These are phyloP conservation scores for Penicillium sp. DNA, from an alignment of 2,329 filamentous ascomycete genomes.

Conservation along the genomic window DNA sequence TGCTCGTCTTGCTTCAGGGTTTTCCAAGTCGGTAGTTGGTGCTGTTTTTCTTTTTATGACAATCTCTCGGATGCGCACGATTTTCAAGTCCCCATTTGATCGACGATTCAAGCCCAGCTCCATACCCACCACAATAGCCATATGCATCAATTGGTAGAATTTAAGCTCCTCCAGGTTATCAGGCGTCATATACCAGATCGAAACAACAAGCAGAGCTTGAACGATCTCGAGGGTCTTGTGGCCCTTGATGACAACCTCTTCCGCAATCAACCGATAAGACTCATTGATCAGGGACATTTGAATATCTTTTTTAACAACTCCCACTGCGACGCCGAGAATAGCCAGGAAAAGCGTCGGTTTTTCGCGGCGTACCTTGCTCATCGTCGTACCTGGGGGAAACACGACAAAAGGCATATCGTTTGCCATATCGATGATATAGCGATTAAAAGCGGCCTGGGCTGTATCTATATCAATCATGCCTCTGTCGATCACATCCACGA, in stretches of 20 bases:
- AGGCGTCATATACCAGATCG: constrained; percentile 84
- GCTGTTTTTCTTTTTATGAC: constrained; percentile 35
- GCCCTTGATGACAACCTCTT: constrained; percentile 70
- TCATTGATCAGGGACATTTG: constrained; percentile 67
- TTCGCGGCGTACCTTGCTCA: constrained; percentile 55
- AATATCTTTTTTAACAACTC: constrained; percentile 51
- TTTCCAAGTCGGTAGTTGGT: constrained; percentile 48
- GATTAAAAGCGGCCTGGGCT: constrained; percentile 57
- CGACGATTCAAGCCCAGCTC: constrained; percentile 74
- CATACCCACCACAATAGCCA: constrained; percentile 77
- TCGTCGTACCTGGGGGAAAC: constrained; percentile 55
- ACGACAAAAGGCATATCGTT: constrained; percentile 59
- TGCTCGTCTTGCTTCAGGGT: constrained; percentile 57
- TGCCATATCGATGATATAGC: constrained; percentile 56
- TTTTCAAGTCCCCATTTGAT: constrained; percentile 37
- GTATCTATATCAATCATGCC: constrained; percentile 52
- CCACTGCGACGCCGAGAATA: constrained; percentile 56
- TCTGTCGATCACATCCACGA: constrained; percentile 50
- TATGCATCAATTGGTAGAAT: constrained; percentile 83
- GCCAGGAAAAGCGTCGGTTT: constrained; percentile 62
- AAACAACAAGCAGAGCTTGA: constrained; percentile 71
- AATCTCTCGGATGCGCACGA: constrained; percentile 40
- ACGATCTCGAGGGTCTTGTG: constrained; percentile 82
- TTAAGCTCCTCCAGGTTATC: constrained; percentile 83
- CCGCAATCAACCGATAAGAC: constrained; percentile 69